These are phyloP conservation scores for Zygotorulaspora danielsina DNA, from an alignment of 805 yeast genomes.

Conservation along the genomic window DNA sequence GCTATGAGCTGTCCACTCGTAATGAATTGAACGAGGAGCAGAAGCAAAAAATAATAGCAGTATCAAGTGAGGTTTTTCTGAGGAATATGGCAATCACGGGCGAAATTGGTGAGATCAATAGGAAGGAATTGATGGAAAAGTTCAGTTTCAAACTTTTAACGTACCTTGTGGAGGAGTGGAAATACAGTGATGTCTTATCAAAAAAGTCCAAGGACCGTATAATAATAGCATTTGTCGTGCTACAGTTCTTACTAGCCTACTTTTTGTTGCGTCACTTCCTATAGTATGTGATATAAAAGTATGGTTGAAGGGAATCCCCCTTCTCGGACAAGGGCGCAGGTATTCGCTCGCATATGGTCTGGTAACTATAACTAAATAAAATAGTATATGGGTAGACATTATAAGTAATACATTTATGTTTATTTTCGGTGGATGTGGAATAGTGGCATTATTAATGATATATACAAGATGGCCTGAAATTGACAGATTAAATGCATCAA, in stretches of 20 bases:
- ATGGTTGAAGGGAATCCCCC: no score
- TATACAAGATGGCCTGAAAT: slow-evolving; percentile 10
- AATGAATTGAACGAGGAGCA: slow-evolving; percentile 63
- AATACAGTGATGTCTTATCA: slow-evolving; percentile 24
- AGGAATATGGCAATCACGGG: slow-evolving; percentile 56
- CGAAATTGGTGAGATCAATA: slow-evolving; percentile 66
- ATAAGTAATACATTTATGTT: no score
- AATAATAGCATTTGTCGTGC: slow-evolving; percentile 6
- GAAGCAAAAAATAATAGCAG: slow-evolving; percentile 65
- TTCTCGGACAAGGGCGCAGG: no score
- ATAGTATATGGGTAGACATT: no score
- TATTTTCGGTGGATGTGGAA: slow-evolving; percentile 1
- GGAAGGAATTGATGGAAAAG: slow-evolving; percentile 50
- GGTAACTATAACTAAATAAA: no score
- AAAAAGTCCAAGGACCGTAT: slow-evolving; percentile 12
- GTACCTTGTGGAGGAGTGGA: slow-evolving; percentile 33
- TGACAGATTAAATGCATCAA: no score
- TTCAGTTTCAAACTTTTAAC: slow-evolving; percentile 50
- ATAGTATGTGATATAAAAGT: no score
- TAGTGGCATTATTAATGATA: slow-evolving; percentile 2
- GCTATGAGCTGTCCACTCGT: slow-evolving; percentile 74
- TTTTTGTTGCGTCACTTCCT: slow-evolving; percentile 10
- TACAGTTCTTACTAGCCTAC: slow-evolving; percentile 14
- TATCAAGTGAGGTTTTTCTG: slow-evolving; percentile 59
- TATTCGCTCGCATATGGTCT: no score